Percentiles rank a stretch among this genome's conserved stretches.
Evolutionary conservation across 2,329 filamentous ascomycete genomes (phyloP).

Genomic region (Westerdykella sp.): DNA sequence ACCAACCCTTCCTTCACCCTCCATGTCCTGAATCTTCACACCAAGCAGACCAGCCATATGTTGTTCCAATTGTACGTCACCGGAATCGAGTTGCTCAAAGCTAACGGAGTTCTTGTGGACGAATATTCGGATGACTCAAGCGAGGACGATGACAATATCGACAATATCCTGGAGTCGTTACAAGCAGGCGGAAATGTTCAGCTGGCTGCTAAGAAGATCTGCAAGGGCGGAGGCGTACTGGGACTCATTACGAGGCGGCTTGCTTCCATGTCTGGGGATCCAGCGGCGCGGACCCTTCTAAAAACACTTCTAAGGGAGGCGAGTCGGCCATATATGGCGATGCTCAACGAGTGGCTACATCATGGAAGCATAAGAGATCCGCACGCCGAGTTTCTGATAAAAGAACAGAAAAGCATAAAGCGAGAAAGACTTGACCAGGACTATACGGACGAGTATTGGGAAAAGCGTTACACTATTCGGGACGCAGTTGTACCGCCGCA

Average conservation of each 20-base stretch:
- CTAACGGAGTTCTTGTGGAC: constrained; percentile 81
- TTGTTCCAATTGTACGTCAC: constrained; percentile 84
- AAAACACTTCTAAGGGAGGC: constrained; percentile 79
- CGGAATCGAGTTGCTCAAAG: constrained; percentile 69
- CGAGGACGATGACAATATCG: constrained; percentile 75
- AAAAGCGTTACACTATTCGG: constrained; percentile 90
- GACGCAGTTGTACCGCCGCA: constrained; percentile 89
- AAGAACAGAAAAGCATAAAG: constrained; percentile 91
- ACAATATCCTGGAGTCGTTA: constrained; percentile 86
- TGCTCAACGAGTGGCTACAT: constrained; percentile 98
- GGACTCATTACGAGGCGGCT: constrained; percentile 78
- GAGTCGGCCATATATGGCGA: constrained; percentile 90
- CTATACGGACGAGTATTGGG: constrained; percentile 99
- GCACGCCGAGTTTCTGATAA: constrained; percentile 88
- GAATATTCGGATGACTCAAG: constrained; percentile 57
- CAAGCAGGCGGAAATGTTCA: constrained; percentile 80
- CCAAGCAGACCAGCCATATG: constrained; percentile 83
- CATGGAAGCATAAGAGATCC: constrained; percentile 93
- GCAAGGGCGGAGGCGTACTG: constrained; percentile 94
- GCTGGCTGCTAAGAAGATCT: constrained; percentile 82
- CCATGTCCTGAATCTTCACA: constrained; percentile 88
- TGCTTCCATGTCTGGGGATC: constrained; percentile 88
- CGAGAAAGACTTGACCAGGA: constrained; percentile 88
- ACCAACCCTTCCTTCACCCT: constrained; percentile 85
- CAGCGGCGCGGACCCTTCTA: constrained; percentile 73